Base-by-base conservation (phyloP, 2,329 filamentous ascomycete species). In the Verticillium klebahnii region DNA sequence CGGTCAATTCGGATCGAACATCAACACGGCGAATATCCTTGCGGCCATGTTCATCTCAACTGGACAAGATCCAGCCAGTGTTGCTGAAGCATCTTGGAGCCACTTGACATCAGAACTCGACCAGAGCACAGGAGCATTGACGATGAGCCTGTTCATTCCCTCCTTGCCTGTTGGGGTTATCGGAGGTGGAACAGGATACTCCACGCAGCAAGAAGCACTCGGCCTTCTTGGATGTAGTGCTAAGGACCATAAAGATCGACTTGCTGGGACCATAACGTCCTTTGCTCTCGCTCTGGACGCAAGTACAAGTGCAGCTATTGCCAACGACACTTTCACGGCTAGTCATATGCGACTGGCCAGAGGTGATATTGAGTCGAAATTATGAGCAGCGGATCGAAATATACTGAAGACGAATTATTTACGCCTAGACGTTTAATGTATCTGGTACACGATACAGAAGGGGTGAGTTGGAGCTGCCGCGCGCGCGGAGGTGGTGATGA, bases 11-110 rank as follows among this genome's bases (percentile, higher is more conserved):
- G 59, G 59, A 12, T 57, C 54, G 19, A 60, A 60, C 54, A 57
- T 60, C 37, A 60, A 60, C 52, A 60, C 59, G 11, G 40, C 59
- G 14, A 60, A 60, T 54, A 52, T 60, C n/a, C n/a, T 60, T n/a
- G 59, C 59, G 4, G 59, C 59, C 19, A 60, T 60, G 36, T 60
- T 60, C 54, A 60, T 60, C 23, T 32, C 59, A 37, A 60, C 59
- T 9, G 59, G 52, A 7, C 59, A 60, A 34, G 59, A 60, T n/a
- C 34, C 59, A 6, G 59, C 59, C 36, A 60, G 59, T 37, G 37
- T 57, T 55, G 59, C 52, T 19, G 59, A 60, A 19, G 59, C 52
- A 29, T 56, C 52, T 23, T 60, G 54, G 59, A 57, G 59, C 52
- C 59, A 60, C 25, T 31, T 60, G 25, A 60, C 59, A 15, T 45